These are phyloP conservation scores for Dactylellina drechsleri DNA, from an alignment of 2,329 filamentous ascomycete genomes.

Conservation along the genomic window DNA sequence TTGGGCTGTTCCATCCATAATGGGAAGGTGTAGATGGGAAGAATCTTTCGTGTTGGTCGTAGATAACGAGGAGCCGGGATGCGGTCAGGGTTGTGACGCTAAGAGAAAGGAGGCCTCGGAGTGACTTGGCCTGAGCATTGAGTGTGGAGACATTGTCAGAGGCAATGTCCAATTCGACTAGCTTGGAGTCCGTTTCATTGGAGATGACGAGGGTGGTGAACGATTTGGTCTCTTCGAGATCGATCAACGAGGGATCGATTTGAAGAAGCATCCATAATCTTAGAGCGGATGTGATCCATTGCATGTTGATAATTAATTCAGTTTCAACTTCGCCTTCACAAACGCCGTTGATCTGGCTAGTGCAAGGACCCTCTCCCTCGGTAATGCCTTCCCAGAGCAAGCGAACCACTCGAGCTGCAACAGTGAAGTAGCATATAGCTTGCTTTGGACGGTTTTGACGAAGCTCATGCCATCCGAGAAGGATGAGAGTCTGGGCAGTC, in stretches of 20 bases:
- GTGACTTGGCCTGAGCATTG: slow-evolving; percentile 48
- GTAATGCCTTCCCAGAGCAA: slow-evolving; percentile 51
- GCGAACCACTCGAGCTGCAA: slow-evolving; percentile 48
- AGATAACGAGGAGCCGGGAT: slow-evolving; percentile 48
- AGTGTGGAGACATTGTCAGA: slow-evolving; percentile 53
- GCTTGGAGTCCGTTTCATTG: slow-evolving; percentile 50
- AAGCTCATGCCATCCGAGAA: slow-evolving; percentile 56
- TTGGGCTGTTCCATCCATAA: slow-evolving; percentile 51
- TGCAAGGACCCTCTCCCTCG: slow-evolving; percentile 49
- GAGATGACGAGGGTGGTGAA: slow-evolving; percentile 47
- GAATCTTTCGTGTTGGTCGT: slow-evolving; percentile 52
- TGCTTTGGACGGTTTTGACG: slow-evolving; percentile 51
- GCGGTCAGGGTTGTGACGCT: slow-evolving; percentile 52
- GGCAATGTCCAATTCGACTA: slow-evolving; percentile 50
- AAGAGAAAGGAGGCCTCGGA: slow-evolving; percentile 46
- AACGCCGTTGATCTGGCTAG: slow-evolving; percentile 55
- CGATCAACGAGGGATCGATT: slow-evolving; percentile 53
- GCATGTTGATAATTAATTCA: slow-evolving; percentile 55
- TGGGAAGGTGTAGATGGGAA: slow-evolving; percentile 48
- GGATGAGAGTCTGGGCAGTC: slow-evolving; percentile 53
- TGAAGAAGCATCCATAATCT: slow-evolving; percentile 55
- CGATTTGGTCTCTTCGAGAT: slow-evolving; percentile 51
- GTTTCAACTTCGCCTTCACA: slow-evolving; percentile 55
- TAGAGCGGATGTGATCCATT: slow-evolving; percentile 53
- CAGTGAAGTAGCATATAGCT: slow-evolving; percentile 54